These are phyloP conservation scores for Vitis riparia DNA, from an alignment of 164 flowering plant genomes.

Conservation along the genomic window DNA sequence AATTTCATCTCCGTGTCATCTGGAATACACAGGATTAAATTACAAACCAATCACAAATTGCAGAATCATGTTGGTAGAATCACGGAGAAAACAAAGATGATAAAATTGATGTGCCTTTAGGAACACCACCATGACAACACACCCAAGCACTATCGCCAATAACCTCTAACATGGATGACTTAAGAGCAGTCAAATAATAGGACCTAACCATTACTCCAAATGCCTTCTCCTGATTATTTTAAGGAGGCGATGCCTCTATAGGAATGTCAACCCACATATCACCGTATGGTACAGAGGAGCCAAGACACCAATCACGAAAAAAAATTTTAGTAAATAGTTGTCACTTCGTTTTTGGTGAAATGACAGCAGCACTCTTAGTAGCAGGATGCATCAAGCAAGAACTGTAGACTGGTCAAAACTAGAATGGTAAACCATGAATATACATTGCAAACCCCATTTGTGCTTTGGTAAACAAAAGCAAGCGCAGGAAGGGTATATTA, in stretches of 20 bases:
- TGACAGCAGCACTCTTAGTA: too few relatives aligned
- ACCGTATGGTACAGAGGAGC: too few relatives aligned
- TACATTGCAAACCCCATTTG: neutral
- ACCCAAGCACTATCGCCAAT: neutral
- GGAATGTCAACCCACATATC: too few relatives aligned
- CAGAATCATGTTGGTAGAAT: neutral
- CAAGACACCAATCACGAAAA: too few relatives aligned
- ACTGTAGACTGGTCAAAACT: too few relatives aligned
- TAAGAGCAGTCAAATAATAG: neutral
- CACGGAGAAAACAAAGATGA: neutral
- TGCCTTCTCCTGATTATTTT: neutral
- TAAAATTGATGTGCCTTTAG: neutral
- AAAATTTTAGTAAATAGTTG: too few relatives aligned
- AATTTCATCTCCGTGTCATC: constrained; percentile 77
- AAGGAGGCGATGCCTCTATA: neutral
- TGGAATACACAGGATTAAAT: constrained; percentile 30
- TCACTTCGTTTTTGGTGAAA: too few relatives aligned
- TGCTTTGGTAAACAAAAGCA: neutral
- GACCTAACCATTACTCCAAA: neutral
- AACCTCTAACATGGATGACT: neutral
- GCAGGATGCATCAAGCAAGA: too few relatives aligned
- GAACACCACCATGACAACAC: neutral
- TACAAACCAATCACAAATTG: neutral
- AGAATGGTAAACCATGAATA: too few relatives aligned
- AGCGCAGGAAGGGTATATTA: neutral